phyloP scores from a whole-genome alignment of 768 basidiomycete species.

The Pisolithus orientalis region DNA sequence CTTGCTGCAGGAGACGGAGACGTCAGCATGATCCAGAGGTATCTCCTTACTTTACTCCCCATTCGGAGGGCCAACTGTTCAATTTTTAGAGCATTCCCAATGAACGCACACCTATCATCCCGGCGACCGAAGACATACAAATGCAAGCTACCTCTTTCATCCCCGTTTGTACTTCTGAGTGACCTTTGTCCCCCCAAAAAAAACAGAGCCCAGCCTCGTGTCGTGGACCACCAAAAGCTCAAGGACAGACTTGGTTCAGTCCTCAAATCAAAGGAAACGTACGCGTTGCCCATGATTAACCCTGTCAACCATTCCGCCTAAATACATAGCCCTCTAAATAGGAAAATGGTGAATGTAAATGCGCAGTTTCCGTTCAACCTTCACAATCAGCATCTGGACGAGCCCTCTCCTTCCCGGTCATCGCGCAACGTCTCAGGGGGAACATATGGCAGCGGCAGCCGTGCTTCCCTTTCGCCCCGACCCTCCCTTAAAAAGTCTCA shows the following conservation, averaged over 20 bases:
- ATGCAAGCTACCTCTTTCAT: conserved; percentile 10
- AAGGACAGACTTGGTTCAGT: conserved; percentile 49
- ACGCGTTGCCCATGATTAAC: conserved; percentile 12
- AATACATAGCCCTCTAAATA: conserved; percentile 18
- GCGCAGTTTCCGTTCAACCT: conserved; percentile 58
- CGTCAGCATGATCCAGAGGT: conserved; percentile 11
- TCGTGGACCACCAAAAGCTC: conserved; percentile 44
- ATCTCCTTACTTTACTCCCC: conserved; percentile 6
- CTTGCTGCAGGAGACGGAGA: conserved; percentile 23
- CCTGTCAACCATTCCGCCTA: background rate
- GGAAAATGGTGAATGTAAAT: conserved; percentile 68
- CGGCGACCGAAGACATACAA: conserved; percentile 19
- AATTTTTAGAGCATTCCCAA: conserved; percentile 9
- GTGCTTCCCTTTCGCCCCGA: conserved; percentile 15
- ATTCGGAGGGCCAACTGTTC: background rate
- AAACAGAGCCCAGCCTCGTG: conserved; percentile 22
- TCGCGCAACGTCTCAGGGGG: conserved; percentile 30
- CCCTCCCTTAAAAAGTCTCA: conserved; percentile 15
- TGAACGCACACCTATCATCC: conserved; percentile 26
- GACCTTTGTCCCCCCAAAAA: background rate
- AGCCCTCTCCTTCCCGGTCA: conserved; percentile 22
- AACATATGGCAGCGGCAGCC: conserved; percentile 17
- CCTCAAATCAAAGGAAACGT: conserved; percentile 60
- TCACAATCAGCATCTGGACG: conserved; percentile 32
- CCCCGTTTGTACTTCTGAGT: background rate